Evolutionary conservation across 2,329 filamentous ascomycete species (phyloP).

Genomic region (Ilyonectria mors-panacis): DNA sequence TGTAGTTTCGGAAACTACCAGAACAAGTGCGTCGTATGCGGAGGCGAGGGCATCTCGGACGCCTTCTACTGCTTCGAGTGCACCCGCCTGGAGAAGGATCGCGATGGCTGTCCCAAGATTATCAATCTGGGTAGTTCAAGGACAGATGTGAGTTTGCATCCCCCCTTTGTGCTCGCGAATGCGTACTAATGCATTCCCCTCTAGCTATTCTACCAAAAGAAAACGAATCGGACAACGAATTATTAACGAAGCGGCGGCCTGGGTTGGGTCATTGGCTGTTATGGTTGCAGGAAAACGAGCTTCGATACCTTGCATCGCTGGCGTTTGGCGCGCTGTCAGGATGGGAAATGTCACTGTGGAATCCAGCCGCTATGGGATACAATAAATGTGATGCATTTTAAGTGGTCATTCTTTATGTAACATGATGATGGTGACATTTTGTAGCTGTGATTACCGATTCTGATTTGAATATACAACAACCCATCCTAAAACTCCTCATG

Average conservation of each 20-base stretch:
- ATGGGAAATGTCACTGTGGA: slow-evolving; percentile 27
- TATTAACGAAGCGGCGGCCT: slow-evolving; percentile 67
- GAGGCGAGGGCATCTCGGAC: slow-evolving; percentile 97
- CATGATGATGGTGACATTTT: slow-evolving; percentile 32
- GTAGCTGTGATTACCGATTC: slow-evolving; percentile 35
- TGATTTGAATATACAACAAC: slow-evolving; percentile 35
- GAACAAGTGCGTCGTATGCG: slow-evolving; percentile 99
- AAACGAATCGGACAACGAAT: slow-evolving; percentile 72
- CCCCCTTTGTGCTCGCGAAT: neutral
- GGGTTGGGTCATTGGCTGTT: slow-evolving; percentile 60
- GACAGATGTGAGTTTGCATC: slow-evolving; percentile 79
- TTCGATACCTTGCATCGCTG: slow-evolving; percentile 40
- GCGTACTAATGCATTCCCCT: slow-evolving; percentile 38
- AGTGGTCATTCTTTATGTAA: slow-evolving; percentile 29
- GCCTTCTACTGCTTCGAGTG: slow-evolving; percentile 99
- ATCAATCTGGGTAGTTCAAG: slow-evolving; percentile 96
- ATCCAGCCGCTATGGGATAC: slow-evolving; percentile 34
- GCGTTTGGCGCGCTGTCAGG: slow-evolving; percentile 42
- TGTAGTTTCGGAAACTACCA: slow-evolving; percentile 99
- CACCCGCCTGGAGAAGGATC: slow-evolving; percentile 94
- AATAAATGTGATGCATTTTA: slow-evolving; percentile 16
- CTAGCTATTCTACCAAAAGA: slow-evolving; percentile 76
- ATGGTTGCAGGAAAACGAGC: slow-evolving; percentile 31
- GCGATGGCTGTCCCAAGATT: slow-evolving; percentile 98
- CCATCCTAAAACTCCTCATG: slow-evolving; percentile 48